phyloP scores from a whole-genome alignment of 345 rosid species.

The Gossypium arboreum region DNA sequence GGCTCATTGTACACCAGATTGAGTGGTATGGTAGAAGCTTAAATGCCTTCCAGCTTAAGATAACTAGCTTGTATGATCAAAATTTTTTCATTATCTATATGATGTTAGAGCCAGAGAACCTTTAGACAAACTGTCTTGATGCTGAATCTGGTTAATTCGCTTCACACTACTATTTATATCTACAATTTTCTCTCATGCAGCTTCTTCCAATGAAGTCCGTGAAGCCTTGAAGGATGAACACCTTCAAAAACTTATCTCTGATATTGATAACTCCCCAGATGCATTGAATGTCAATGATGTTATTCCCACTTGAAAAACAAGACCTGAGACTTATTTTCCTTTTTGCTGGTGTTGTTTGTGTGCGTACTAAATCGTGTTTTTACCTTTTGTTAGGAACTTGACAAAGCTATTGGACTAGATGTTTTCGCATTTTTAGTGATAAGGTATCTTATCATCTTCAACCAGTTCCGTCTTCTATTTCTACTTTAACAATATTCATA shows the following conservation, averaged over 20 bases:
- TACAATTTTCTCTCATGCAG: conserved; percentile 28
- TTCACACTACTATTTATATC: neutral
- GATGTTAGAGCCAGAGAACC: neutral
- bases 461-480: neutral
- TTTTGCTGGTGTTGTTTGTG: neutral
- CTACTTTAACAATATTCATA: neutral
- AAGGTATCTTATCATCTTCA: conserved; percentile 33
- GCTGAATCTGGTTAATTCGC: neutral
- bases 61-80: neutral
- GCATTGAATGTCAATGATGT: conserved; percentile 9
- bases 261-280: conserved; percentile 40
- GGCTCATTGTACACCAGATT: neutral
- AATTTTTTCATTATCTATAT: neutral
- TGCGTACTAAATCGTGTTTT: conserved; percentile 11
- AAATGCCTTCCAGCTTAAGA: neutral
- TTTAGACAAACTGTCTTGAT: neutral
- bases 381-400: conserved; percentile 41
- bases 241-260: conserved; percentile 38
- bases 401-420: conserved; percentile 52
- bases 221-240: conserved; percentile 39
- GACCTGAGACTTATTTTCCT: neutral
- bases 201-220: conserved; percentile 48
- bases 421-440: conserved; percentile 37
- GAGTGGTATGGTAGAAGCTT: neutral
- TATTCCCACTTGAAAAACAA: neutral